Evolutionary conservation across 2,329 filamentous ascomycete genomes (phyloP), one percentile per base, ranked within the genome.

Genomic region (Trichoderma atrobrunneum): DNA sequence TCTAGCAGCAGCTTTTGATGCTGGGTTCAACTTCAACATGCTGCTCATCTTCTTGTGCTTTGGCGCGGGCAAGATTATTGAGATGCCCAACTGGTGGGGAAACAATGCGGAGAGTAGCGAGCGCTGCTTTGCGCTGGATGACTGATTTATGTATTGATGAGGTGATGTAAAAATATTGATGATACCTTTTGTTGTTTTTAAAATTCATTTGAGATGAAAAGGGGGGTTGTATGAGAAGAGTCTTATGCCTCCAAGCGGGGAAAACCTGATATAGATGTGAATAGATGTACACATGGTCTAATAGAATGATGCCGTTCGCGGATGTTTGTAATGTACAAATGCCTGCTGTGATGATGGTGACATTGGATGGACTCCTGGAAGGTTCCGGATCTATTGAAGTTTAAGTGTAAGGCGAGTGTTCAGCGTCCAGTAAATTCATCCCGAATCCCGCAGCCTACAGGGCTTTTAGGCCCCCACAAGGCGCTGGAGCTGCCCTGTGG

Each of bases 1-100:
- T 39, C 78, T 90, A 18, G 88, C 87, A 0, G 88, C 88, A 1
- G 88, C 88, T 1, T 88, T 90, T 75, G 88, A 90, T 77, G 87
- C 88, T 0, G 88, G 87, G 0, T 90, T 89, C 77, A 90, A 90
- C 77, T 80, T 90, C 24, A 89, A 89, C 74, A 84, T 90, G 84
- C 75, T 91, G 73, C 80, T 90, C 21, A 85, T 89, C n/a, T 90
- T 90, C 77, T 77, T 90, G 72, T 87, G 86, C 73, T 89, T 90
- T 74, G 86, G 87, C 1, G 85, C 85, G 7, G 87, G 84, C 0
- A 89, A 87, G 80, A 82, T 87, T 36, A 79, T 89, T 8, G 82
- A 79, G 18, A 90, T 90, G 88, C 87, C 88, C n/a, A 77, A 88
- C 73, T 90, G 89, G 89, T 90, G 88, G 87, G 88, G 88, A 0